Evolutionary conservation across 108 stramenopile species (phyloP).

Genomic region (Craspedostauros australis): DNA sequence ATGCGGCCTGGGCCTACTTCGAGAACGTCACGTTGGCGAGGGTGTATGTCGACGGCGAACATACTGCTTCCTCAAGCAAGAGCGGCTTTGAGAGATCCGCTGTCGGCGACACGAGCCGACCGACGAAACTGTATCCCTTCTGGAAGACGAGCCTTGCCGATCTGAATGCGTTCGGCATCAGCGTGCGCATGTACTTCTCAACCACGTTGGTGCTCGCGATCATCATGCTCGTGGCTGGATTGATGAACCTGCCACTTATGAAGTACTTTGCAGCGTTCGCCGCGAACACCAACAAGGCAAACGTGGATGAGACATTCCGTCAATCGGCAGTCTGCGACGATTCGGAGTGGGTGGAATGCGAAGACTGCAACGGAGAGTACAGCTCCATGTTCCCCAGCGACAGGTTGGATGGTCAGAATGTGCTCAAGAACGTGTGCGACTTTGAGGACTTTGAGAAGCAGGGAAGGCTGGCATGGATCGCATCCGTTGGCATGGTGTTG

Average conservation of each 20-base stretch:
- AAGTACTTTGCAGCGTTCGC: slow-evolving; percentile 5
- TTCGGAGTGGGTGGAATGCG: slow-evolving; percentile 14
- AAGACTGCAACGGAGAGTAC: slow-evolving; percentile 10
- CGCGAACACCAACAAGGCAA: slow-evolving; percentile 4
- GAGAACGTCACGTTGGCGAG: slow-evolving; percentile 25
- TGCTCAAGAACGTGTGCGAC: slow-evolving; percentile 8
- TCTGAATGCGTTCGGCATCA: slow-evolving; percentile 16
- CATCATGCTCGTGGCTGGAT: neutral
- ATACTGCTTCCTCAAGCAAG: too few relatives aligned
- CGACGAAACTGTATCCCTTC: slow-evolving; percentile 18
- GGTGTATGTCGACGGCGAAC: too few relatives aligned
- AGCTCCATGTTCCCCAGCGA: too few relatives aligned
- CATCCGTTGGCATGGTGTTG: slow-evolving; percentile 3
- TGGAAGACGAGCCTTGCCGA: slow-evolving; percentile 1
- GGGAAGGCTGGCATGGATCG: slow-evolving; percentile 4
- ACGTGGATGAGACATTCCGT: slow-evolving; percentile 1
- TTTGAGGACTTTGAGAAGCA: slow-evolving; percentile 11
- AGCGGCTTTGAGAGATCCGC: too few relatives aligned
- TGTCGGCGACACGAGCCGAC: too few relatives aligned
- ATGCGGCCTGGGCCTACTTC: slow-evolving; percentile 26
- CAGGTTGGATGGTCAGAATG: neutral
- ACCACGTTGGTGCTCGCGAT: neutral
- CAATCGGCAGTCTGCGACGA: slow-evolving; percentile 10
- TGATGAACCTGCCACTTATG: slow-evolving; percentile 16
- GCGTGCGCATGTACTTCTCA: slow-evolving; percentile 20